Evolutionary conservation across 345 rosid species (phyloP).

Genomic region (Brassica cretica): DNA sequence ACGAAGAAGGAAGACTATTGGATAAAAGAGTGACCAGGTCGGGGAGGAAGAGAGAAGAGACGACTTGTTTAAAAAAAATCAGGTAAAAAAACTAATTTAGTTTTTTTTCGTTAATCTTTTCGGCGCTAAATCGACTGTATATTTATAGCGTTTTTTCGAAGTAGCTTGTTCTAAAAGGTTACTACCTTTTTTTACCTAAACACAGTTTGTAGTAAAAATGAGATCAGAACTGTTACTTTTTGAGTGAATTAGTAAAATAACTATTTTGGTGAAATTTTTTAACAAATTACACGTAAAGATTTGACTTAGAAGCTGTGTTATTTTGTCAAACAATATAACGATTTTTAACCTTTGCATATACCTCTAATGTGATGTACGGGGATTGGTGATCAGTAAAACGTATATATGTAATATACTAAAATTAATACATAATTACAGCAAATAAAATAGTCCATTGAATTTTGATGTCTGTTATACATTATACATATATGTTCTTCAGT

Average conservation of each 20-base stretch:
- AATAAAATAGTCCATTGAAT: too few species aligned
- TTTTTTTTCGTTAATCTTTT: slow-evolving; percentile 9
- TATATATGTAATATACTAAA: too few species aligned
- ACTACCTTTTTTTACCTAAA: background rate
- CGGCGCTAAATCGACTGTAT: slow-evolving; percentile 15
- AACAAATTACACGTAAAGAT: background rate
- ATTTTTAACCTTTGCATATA: too few species aligned
- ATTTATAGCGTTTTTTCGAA: slow-evolving; percentile 23
- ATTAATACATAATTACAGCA: too few species aligned
- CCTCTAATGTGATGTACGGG: too few species aligned
- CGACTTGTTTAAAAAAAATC: slow-evolving; percentile 10
- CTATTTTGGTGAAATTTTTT: background rate
- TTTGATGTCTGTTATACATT: too few species aligned
- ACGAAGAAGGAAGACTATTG: background rate
- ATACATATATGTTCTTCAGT: too few species aligned
- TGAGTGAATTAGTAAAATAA: background rate
- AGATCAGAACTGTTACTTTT: background rate
- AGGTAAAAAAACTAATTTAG: slow-evolving; percentile 6
- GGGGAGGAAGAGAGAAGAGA: slow-evolving; percentile 1
- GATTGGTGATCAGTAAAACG: too few species aligned
- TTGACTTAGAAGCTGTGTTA: too few species aligned
- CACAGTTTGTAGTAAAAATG: background rate
- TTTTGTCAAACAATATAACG: too few species aligned
- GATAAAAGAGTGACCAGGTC: slow-evolving; percentile 12
- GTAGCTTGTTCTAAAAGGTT: background rate